Conservation (phyloP, 2,329 filamentous ascomycete genomes). For the Fusarium haematococcum region DNA sequence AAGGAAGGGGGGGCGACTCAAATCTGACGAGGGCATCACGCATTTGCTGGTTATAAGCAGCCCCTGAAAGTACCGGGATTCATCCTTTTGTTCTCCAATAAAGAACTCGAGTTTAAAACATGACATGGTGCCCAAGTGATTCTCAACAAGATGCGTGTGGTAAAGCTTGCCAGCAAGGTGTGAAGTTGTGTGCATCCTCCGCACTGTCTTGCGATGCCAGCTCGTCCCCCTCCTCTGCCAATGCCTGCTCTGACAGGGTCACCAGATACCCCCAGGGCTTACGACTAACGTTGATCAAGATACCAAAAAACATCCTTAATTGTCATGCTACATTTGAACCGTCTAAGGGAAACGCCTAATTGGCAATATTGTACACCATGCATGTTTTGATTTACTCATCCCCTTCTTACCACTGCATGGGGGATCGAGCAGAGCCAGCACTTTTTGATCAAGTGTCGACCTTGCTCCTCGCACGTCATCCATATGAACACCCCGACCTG, state of each 20-base stretch:
- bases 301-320: background rate
- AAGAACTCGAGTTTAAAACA: constrained; percentile 49
- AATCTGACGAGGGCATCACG: constrained; percentile 52
- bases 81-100: constrained; percentile 55
- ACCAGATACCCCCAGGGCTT: background rate
- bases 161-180: background rate
- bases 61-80: constrained; percentile 55
- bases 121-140: constrained; percentile 3
- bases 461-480: background rate
- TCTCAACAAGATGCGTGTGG: background rate
- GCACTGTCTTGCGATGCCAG: background rate
- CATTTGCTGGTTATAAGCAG: constrained; percentile 54
- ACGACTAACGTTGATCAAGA: background rate
- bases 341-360: constrained; percentile 11
- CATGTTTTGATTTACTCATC: constrained; percentile 9
- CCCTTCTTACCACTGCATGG: background rate
- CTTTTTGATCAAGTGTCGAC: background rate
- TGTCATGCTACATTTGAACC: background rate
- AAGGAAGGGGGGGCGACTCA: constrained; percentile 51
- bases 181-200: background rate
- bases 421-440: background rate
- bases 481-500: background rate
- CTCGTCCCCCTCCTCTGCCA: background rate
- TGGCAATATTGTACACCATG: constrained; percentile 17
- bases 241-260: background rate